Percentiles rank a stretch among this genome's conserved stretches.
phyloP scores from a whole-genome alignment of 495 filamentous ascomycete species.

The Talaromyces nanjingensis region DNA sequence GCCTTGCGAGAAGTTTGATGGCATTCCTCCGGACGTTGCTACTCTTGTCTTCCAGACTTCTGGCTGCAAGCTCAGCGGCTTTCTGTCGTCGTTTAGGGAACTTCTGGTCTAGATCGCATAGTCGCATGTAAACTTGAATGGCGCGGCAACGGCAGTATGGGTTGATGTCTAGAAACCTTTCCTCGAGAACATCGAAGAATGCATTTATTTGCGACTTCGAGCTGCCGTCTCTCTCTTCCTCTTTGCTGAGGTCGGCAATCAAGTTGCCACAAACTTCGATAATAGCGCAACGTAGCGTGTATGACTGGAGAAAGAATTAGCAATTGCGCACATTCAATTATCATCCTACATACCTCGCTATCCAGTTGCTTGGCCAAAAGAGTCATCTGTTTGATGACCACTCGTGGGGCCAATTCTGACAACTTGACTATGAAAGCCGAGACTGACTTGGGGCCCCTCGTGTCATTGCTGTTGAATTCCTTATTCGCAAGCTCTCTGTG shows the following conservation, averaged over 20 bases:
- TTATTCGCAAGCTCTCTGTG: conserved; percentile 85
- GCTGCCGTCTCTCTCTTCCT: conserved; percentile 83
- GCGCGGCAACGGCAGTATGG: conserved; percentile 90
- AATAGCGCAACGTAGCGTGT: conserved; percentile 85
- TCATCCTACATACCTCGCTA: conserved; percentile 59
- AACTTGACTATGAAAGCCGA: conserved; percentile 91
- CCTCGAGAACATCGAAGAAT: conserved; percentile 94
- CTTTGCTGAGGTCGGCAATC: conserved; percentile 80
- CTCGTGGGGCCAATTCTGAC: conserved; percentile 86
- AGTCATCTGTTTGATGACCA: conserved; percentile 97
- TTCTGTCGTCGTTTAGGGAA: conserved; percentile 86
- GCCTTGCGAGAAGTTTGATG: conserved; percentile 79
- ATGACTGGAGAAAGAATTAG: conserved; percentile 51
- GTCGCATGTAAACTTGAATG: conserved; percentile 86
- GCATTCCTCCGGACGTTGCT: conserved; percentile 94
- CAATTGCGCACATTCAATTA: conserved; percentile 14
- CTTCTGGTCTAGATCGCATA: conserved; percentile 90
- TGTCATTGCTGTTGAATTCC: conserved; percentile 95
- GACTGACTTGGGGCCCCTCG: conserved; percentile 92
- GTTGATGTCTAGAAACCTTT: conserved; percentile 93
- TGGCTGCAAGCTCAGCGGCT: conserved; percentile 75
- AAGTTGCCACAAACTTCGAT: conserved; percentile 99
- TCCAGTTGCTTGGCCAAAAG: conserved; percentile 88
- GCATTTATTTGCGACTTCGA: conserved; percentile 90
- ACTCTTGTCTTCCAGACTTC: conserved; percentile 94